phyloP scores from a whole-genome alignment of 225 moss, liverwort and hornwort genomes.

The Pleurozium schreberi region DNA sequence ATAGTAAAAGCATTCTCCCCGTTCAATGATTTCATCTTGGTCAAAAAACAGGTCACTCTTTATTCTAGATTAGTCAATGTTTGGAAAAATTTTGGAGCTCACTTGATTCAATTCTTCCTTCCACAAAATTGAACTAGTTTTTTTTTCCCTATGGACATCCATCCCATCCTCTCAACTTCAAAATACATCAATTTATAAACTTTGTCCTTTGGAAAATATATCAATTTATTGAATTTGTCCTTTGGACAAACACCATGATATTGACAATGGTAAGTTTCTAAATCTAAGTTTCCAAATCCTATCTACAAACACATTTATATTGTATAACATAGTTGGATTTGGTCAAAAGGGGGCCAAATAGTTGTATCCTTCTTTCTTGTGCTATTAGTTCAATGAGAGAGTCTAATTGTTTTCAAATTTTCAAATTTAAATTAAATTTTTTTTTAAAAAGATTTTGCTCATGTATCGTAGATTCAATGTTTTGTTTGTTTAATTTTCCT shows the following conservation, averaged over 20 bases:
- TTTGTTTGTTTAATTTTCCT: too few species aligned
- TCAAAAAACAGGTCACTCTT: not conserved
- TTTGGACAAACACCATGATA: fast-evolving
- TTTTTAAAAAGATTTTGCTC: too few species aligned
- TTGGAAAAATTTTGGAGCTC: not conserved
- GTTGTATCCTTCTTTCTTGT: too few species aligned
- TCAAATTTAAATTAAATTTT: too few species aligned
- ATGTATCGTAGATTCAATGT: too few species aligned
- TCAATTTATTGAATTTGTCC: not conserved
- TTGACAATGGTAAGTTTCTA: not conserved
- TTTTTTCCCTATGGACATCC: too few species aligned
- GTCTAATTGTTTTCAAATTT: too few species aligned
- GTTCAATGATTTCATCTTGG: not conserved
- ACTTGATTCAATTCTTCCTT: not conserved
- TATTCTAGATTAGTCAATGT: fast-evolving
- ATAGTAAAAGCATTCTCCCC: not conserved
- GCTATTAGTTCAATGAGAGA: too few species aligned
- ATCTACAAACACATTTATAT: not conserved
- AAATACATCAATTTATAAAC: not conserved
- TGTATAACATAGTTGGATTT: too few species aligned
- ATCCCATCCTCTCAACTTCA: not conserved
- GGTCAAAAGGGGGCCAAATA: too few species aligned
- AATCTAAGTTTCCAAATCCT: not conserved
- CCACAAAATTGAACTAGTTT: fast-evolving
- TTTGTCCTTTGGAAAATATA: not conserved